These are phyloP conservation scores for Leccinum disarticulatum DNA, from an alignment of 768 basidiomycete species.

Conservation along the genomic window DNA sequence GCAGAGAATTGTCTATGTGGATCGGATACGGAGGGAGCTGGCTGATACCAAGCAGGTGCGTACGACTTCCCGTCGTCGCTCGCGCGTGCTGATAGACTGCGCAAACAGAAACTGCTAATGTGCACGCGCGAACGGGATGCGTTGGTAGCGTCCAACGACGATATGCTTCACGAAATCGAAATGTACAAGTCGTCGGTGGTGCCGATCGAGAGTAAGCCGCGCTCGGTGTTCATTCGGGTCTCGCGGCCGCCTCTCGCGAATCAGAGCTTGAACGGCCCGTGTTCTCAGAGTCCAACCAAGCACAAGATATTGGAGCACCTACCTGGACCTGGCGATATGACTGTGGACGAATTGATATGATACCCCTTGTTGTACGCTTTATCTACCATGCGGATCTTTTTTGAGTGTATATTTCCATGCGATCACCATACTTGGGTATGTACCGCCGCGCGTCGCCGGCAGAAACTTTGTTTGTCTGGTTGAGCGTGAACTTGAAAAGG, in stretches of 20 bases:
- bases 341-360: slow-evolving; percentile 46
- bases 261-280: slow-evolving; percentile 38
- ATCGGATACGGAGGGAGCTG: slow-evolving; percentile 76
- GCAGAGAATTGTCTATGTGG: slow-evolving; percentile 86
- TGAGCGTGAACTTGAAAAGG: too few species aligned
- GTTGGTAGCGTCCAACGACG: slow-evolving; percentile 41
- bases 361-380: slow-evolving; percentile 5
- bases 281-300: slow-evolving; percentile 14
- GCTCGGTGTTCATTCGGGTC: slow-evolving; percentile 49
- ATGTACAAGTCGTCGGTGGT: slow-evolving; percentile 61
- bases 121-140: slow-evolving; percentile 50
- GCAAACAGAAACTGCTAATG: slow-evolving; percentile 46
- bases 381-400: slow-evolving; percentile 13
- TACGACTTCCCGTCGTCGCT: slow-evolving; percentile 4
- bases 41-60: slow-evolving; percentile 79
- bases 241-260: slow-evolving; percentile 46
- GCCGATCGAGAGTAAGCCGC: slow-evolving; percentile 49
- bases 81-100: neutral
- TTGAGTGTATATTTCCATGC: neutral
- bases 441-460: too few species aligned
- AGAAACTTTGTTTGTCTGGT: too few species aligned
- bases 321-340: slow-evolving; percentile 49
- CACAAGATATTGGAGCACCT: slow-evolving; percentile 33
- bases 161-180: slow-evolving; percentile 51
- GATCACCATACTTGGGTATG: too few species aligned